These are phyloP conservation scores for Lecanicillium sp. DNA, from an alignment of 2,329 filamentous ascomycete genomes.

Conservation along the genomic window DNA sequence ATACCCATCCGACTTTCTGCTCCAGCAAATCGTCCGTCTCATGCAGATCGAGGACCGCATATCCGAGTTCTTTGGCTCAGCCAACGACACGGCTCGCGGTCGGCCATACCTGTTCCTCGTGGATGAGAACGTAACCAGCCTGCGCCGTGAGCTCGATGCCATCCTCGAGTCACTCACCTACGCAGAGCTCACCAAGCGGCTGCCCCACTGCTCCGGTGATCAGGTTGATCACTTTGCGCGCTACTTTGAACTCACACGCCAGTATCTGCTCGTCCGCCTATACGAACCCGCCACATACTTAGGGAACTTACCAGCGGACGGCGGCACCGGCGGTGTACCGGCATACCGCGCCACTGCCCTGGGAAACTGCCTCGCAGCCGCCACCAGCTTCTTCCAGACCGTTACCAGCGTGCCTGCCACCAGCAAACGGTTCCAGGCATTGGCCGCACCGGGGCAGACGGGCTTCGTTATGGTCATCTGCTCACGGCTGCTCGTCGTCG, in stretches of 20 bases:
- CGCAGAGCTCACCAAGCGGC: slow-evolving; percentile 17
- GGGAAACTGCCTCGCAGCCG: slow-evolving; percentile 29
- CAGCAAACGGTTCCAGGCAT: slow-evolving; percentile 21
- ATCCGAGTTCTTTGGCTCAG: slow-evolving; percentile 27
- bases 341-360: slow-evolving; percentile 29
- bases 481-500: slow-evolving; percentile 20
- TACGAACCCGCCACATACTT: slow-evolving; percentile 34
- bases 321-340: slow-evolving; percentile 13
- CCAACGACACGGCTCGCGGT: slow-evolving; percentile 22
- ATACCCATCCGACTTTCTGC: slow-evolving; percentile 25
- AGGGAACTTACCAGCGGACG: slow-evolving; percentile 21
- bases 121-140: slow-evolving; percentile 26
- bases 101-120: slow-evolving; percentile 28
- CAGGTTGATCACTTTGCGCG: slow-evolving; percentile 17
- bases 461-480: slow-evolving; percentile 23
- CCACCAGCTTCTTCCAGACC: slow-evolving; percentile 27
- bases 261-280: slow-evolving; percentile 31
- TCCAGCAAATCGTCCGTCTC: slow-evolving; percentile 30
- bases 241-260: slow-evolving; percentile 27
- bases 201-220: slow-evolving; percentile 12
- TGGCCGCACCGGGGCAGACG: slow-evolving; percentile 22
- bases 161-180: slow-evolving; percentile 26
- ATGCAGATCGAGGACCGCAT: slow-evolving; percentile 31
- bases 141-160: slow-evolving; percentile 28
- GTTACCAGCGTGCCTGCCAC: slow-evolving; percentile 25